A percentile compares a stretch with the other conserved stretches of the same genome.
phyloP scores from a whole-genome alignment of 2,329 filamentous ascomycete species.

The Paradendryphiella salina region DNA sequence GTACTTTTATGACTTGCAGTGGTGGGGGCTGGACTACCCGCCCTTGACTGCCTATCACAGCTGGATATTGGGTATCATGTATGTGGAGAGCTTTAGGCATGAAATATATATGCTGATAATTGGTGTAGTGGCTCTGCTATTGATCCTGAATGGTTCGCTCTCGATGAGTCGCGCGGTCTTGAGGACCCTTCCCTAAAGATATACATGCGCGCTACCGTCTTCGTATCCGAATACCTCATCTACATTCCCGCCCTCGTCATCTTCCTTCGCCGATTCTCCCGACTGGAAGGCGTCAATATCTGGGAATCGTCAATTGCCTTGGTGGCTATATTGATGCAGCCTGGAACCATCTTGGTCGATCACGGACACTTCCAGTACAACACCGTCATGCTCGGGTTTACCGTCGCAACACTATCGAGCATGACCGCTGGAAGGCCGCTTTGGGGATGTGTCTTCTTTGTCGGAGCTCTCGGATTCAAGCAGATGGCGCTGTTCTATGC shows the following conservation, averaged over 20 bases:
- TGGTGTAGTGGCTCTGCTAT: slow-evolving; percentile 67
- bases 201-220: slow-evolving; percentile 92
- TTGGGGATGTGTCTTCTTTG: slow-evolving; percentile 93
- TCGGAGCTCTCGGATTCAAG: slow-evolving; percentile 92
- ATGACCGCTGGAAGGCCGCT: slow-evolving; percentile 81
- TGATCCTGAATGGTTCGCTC: slow-evolving; percentile 82
- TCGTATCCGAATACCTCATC: slow-evolving; percentile 86
- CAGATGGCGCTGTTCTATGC: slow-evolving; percentile 99
- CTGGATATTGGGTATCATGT: slow-evolving; percentile 87
- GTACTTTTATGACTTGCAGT: slow-evolving; percentile 96
- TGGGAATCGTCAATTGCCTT: slow-evolving; percentile 87
- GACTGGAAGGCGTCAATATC: slow-evolving; percentile 72
- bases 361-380: slow-evolving; percentile 98
- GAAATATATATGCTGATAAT: slow-evolving; percentile 5
- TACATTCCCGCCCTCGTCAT: slow-evolving; percentile 85
- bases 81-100: slow-evolving; percentile 32
- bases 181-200: slow-evolving; percentile 82
- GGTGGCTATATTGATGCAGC: slow-evolving; percentile 89
- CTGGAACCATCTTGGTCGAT: slow-evolving; percentile 85
- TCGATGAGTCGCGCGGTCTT: slow-evolving; percentile 78
- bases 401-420: slow-evolving; percentile 83
- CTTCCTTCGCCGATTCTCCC: slow-evolving; percentile 80
- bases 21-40: slow-evolving; percentile 98
- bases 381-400: slow-evolving; percentile 94
- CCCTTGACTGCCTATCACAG: slow-evolving; percentile 98